Percentiles rank a stretch among this genome's conserved stretches.
These are phyloP conservation scores for Lactifluus volemus DNA, from an alignment of 768 basidiomycete genomes.

Conservation along the genomic window DNA sequence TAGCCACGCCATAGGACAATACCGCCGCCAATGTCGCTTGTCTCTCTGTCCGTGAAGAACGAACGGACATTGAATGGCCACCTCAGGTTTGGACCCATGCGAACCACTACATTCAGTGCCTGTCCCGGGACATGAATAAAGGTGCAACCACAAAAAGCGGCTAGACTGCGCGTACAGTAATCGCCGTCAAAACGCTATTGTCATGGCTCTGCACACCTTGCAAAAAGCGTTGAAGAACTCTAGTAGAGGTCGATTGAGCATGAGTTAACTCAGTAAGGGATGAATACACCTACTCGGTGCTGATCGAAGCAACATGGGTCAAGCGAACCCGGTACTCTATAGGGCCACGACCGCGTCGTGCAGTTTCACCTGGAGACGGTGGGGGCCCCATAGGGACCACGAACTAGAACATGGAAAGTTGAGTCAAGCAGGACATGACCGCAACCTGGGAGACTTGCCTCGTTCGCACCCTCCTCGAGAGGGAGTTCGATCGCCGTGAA, in stretches of 20 bases:
- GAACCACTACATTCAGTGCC: constrained; percentile 68
- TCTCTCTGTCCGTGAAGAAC: constrained; percentile 57
- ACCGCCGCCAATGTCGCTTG: constrained; percentile 48
- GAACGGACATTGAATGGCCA: constrained; percentile 69
- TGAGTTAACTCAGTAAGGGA: constrained; percentile 21
- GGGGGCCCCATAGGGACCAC: constrained; percentile 41
- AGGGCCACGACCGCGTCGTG: constrained; percentile 31
- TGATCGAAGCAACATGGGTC: constrained; percentile 64
- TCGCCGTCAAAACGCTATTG: constrained; percentile 55
- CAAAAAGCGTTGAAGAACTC: constrained; percentile 57
- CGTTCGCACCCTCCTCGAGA: constrained; percentile 40
- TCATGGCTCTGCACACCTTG: constrained; percentile 58
- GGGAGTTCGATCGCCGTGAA: constrained; percentile 56
- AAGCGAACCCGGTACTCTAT: constrained; percentile 62
- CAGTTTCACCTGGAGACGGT: constrained; percentile 10
- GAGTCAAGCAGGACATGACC: background rate
- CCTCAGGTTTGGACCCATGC: constrained; percentile 61
- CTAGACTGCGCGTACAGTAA: constrained; percentile 38
- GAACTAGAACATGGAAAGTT: constrained; percentile 36
- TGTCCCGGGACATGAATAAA: constrained; percentile 22
- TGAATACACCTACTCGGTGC: constrained; percentile 54
- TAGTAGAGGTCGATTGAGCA: constrained; percentile 29
- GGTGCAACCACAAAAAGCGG: background rate
- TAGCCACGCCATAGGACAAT: constrained; percentile 72
- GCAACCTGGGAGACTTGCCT: constrained; percentile 31